phyloP scores from a whole-genome alignment of 257 asterid genomes.

The Nicotiana benthamiana region DNA sequence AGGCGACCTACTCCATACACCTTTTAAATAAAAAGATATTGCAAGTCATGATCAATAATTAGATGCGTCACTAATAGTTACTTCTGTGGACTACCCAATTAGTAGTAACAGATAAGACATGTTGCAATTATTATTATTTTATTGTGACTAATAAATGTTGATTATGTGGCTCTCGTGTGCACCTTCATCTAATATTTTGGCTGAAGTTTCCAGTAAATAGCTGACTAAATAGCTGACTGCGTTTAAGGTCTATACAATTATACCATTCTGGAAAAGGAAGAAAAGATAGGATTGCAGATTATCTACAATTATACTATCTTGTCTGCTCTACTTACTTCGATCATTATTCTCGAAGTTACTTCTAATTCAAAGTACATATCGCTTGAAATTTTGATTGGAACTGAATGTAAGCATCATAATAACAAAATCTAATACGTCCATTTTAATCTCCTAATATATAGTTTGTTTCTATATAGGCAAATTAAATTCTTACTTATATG shows the following conservation, averaged over 20 bases:
- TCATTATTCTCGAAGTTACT: not conserved
- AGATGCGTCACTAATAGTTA: no score
- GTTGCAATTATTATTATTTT: not conserved
- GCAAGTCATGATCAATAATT: no score
- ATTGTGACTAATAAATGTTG: not conserved
- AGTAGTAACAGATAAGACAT: not conserved
- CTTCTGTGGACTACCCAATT: no score
- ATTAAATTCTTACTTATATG: no score
- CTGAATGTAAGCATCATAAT: not conserved
- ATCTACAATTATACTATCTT: not conserved
- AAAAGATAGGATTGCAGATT: not conserved
- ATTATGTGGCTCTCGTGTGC: not conserved
- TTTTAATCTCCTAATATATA: no score
- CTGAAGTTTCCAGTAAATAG: slow-evolving; percentile 6
- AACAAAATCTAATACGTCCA: no score
- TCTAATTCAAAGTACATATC: not conserved
- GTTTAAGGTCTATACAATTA: not conserved
- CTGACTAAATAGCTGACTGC: not conserved
- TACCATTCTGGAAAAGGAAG: not conserved
- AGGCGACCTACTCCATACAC: no score
- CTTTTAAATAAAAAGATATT: no score
- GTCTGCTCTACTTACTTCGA: not conserved
- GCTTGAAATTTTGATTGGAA: not conserved
- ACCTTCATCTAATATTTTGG: not conserved
- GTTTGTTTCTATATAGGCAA: no score